Percentiles rank a stretch among this genome's conserved stretches.
Evolutionary conservation across 345 rosid species (phyloP).

Genomic region (Raphanus raphanistrum): DNA sequence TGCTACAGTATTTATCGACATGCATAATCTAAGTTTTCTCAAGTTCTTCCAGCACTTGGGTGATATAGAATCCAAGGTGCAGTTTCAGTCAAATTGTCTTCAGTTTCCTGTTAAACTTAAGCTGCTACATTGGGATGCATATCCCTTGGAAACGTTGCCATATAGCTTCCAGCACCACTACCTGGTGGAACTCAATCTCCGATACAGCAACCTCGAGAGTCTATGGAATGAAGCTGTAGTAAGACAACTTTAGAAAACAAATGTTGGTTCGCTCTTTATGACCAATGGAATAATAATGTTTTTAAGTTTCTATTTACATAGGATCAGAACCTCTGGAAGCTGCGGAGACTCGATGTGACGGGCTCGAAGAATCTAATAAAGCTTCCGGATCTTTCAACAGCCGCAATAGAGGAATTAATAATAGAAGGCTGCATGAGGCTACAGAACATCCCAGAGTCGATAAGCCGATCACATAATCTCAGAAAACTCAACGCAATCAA

Average conservation of each 20-base stretch:
- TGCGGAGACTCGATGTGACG: slow-evolving; percentile 3
- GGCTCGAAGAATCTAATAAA: neutral
- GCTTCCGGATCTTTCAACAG: slow-evolving; percentile 4
- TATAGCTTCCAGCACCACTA: neutral
- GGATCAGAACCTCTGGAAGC: no score
- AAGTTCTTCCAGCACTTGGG: neutral
- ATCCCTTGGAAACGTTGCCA: neutral
- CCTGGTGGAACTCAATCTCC: neutral
- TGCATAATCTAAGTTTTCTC: neutral
- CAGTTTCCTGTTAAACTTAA: neutral
- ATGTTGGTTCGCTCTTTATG: no score
- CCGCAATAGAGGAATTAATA: neutral
- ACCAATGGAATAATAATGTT: no score
- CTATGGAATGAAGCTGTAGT: neutral
- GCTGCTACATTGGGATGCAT: slow-evolving; percentile 26
- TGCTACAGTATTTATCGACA: neutral
- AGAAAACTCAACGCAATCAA: neutral
- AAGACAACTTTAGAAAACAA: no score
- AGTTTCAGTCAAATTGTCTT: no score
- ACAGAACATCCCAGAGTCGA: neutral
- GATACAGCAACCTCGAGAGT: neutral
- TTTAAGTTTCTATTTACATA: no score
- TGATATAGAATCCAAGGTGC: neutral
- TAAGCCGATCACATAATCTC: neutral
- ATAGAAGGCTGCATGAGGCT: neutral